phyloP scores from a whole-genome alignment of 2,329 filamentous ascomycete species.

The Hypoxylon rubiginosum region DNA sequence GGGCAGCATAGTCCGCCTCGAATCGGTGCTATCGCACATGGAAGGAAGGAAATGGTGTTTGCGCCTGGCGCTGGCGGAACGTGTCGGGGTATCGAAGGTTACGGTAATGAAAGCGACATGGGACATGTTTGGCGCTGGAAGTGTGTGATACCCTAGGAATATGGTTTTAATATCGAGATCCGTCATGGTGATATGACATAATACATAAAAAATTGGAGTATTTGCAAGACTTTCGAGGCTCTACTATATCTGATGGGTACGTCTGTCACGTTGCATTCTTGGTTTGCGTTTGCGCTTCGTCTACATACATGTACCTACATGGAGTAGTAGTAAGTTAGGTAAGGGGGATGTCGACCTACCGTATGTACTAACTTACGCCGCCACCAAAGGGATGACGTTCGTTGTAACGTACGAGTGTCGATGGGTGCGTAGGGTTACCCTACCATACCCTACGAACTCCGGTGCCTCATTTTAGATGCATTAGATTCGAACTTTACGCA shows the following conservation, averaged over 20 bases:
- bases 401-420: slow-evolving; percentile 8
- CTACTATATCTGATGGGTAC: neutral
- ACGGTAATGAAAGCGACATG: slow-evolving; percentile 6
- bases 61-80: neutral
- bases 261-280: slow-evolving; percentile 16
- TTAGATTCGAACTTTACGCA: neutral
- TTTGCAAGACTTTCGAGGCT: slow-evolving; percentile 16
- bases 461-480: neutral
- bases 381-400: slow-evolving; percentile 17
- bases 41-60: slow-evolving; percentile 2
- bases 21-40: slow-evolving; percentile 7
- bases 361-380: neutral
- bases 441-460: neutral
- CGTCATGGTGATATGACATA: slow-evolving; percentile 22
- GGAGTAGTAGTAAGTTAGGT: neutral
- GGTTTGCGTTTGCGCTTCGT: neutral
- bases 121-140: slow-evolving; percentile 21
- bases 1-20: slow-evolving; percentile 31
- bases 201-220: slow-evolving; percentile 1
- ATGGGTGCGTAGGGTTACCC: neutral
- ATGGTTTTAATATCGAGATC: slow-evolving; percentile 17
- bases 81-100: neutral
- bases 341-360: neutral
- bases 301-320: slow-evolving; percentile 4
- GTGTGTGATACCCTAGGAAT: slow-evolving; percentile 21